A percentile compares a stretch with the other conserved stretches of the same genome.
Conservation (phyloP, 805 yeast species). For the Candida chauliodis region DNA sequence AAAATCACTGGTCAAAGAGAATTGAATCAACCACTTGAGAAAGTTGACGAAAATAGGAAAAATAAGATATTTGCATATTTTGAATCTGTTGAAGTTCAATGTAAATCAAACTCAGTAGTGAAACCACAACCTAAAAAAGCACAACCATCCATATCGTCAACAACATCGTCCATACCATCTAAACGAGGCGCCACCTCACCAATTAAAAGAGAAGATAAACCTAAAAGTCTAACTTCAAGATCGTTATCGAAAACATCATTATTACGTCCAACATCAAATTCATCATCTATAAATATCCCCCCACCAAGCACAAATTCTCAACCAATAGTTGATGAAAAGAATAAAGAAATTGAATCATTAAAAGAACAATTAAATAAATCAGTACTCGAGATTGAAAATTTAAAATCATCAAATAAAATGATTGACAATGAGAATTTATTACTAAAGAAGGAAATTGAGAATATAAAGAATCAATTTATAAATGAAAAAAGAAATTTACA, state of each 20-base stretch:
- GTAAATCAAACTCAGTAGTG: neutral
- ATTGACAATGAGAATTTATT: slow-evolving; percentile 14
- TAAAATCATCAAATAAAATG: slow-evolving; percentile 21
- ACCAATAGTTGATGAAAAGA: neutral
- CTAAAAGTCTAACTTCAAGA: slow-evolving; percentile 28
- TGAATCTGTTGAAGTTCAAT: slow-evolving; percentile 52
- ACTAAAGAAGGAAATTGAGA: slow-evolving; percentile 21
- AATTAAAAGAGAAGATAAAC: slow-evolving; percentile 43
- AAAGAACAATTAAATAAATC: slow-evolving; percentile 7
- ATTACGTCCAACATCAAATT: neutral
- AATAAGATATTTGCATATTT: slow-evolving; percentile 59
- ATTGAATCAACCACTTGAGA: slow-evolving; percentile 54
- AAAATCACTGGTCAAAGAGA: slow-evolving; percentile 77
- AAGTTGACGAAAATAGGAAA: slow-evolving; percentile 74
- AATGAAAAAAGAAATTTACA: slow-evolving; percentile 18
- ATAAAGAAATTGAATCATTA: slow-evolving; percentile 6
- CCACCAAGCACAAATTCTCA: neutral
- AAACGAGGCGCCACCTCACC: slow-evolving; percentile 74
- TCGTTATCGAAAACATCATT: slow-evolving; percentile 40
- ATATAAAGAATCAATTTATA: slow-evolving; percentile 30
- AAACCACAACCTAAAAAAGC: slow-evolving; percentile 3
- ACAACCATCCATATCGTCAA: slow-evolving; percentile 10
- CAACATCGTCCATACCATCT: slow-evolving; percentile 46
- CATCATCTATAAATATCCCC: neutral
- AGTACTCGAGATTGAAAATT: slow-evolving; percentile 20